Evolutionary conservation across 805 yeast species (phyloP).

Genomic region (Suhomyces canberraensis): DNA sequence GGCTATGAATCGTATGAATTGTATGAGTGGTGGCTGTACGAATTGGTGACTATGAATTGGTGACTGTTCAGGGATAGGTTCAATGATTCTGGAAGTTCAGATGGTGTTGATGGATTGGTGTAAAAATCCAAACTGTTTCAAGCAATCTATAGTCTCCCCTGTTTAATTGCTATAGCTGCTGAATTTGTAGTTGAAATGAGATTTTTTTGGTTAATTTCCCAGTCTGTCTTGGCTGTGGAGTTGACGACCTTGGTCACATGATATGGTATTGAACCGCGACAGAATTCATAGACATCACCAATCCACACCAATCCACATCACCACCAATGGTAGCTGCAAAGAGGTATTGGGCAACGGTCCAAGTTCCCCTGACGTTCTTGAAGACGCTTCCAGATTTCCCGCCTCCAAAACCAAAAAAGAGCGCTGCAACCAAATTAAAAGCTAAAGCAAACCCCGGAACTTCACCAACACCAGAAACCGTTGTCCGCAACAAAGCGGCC

Average conservation of each 20-base stretch:
- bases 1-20: background rate
- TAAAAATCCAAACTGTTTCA: too few relatives aligned
- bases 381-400: constrained; percentile 34
- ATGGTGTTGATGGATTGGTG: too few relatives aligned
- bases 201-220: too few relatives aligned
- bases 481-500: constrained; percentile 6
- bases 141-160: too few relatives aligned
- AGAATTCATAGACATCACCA: too few relatives aligned
- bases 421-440: constrained; percentile 19
- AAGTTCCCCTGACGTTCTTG: constrained; percentile 28
- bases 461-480: constrained; percentile 22
- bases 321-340: constrained; percentile 35
- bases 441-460: constrained; percentile 3
- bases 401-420: constrained; percentile 28
- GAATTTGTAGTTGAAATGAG: too few relatives aligned
- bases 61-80: background rate
- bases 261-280: too few relatives aligned
- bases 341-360: constrained; percentile 32
- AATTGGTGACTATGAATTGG: background rate
- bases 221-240: too few relatives aligned
- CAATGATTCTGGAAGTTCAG: too few relatives aligned
- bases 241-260: too few relatives aligned
- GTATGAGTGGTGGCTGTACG: background rate
- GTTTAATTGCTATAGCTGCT: too few relatives aligned
- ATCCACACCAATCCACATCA: too few relatives aligned